Percentiles rank a stretch among this genome's conserved stretches.
Conservation (phyloP, 2,329 filamentous ascomycete genomes). For the Alternaria sp. region DNA sequence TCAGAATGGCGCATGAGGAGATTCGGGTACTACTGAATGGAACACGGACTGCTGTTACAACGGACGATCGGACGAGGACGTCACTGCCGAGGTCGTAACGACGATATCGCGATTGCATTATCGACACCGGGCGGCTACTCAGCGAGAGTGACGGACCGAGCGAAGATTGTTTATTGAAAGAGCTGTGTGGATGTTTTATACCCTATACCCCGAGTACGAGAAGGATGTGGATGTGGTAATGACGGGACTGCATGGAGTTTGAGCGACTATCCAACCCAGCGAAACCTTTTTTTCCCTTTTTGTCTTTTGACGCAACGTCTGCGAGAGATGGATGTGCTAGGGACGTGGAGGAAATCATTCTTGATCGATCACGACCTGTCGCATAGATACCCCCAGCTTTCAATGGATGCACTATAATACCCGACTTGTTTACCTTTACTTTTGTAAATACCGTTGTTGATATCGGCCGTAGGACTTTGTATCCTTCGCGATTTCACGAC, state of each 20-base stretch:
- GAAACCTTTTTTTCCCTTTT: conserved; percentile 1
- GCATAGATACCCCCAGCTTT: conserved; percentile 37
- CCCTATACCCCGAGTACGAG: conserved; percentile 1
- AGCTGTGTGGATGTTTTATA: conserved; percentile 9
- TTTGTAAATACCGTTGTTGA: background rate
- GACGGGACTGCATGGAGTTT: conserved; percentile 12
- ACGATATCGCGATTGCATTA: background rate
- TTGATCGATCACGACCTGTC: conserved; percentile 25
- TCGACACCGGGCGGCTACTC: background rate
- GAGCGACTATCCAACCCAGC: background rate
- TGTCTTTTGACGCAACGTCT: conserved; percentile 1
- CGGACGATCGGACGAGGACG: background rate
- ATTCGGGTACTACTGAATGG: conserved; percentile 5
- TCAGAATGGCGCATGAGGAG: conserved; percentile 18
- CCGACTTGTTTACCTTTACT: background rate
- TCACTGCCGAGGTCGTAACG: background rate
- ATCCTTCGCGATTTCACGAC: background rate
- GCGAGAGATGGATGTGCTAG: conserved; percentile 19
- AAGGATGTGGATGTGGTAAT: conserved; percentile 6
- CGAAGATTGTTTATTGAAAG: background rate
- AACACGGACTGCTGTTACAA: background rate
- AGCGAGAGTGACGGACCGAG: background rate
- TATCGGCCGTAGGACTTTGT: background rate
- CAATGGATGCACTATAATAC: conserved; percentile 26
- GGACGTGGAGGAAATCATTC: conserved; percentile 21